Percentiles rank a stretch among this genome's conserved stretches.
Conservation (phyloP, 78 protist genomes). For the Diacronema lutheri region DNA sequence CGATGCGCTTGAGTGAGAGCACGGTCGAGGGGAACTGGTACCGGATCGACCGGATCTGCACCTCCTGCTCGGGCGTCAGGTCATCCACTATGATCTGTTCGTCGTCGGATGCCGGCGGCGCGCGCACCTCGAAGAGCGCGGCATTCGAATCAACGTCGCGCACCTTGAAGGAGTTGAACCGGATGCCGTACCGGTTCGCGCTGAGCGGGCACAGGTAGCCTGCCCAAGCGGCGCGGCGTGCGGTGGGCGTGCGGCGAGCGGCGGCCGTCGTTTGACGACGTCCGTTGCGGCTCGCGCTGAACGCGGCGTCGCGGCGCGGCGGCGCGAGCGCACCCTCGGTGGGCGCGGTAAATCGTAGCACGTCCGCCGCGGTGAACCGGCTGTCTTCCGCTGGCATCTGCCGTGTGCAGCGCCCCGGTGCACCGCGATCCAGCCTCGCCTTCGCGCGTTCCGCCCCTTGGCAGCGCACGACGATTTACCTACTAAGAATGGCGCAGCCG, state of each 20-base stretch:
- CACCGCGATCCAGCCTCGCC: too few species aligned
- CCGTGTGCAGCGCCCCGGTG: too few species aligned
- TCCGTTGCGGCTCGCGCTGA: too few species aligned
- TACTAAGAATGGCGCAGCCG: not conserved
- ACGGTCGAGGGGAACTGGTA: constrained; percentile 59
- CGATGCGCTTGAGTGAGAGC: constrained; percentile 32
- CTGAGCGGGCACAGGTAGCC: constrained; percentile 65
- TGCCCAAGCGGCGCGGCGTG: not conserved
- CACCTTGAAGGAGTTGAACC: constrained; percentile 61
- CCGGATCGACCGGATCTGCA: constrained; percentile 32
- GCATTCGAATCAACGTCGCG: constrained; percentile 53
- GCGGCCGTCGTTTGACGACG: not conserved
- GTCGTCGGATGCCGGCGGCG: not conserved
- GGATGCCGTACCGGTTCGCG: constrained; percentile 64
- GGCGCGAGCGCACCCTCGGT: too few species aligned
- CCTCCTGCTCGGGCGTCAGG: constrained; percentile 14
- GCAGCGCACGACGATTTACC: not conserved
- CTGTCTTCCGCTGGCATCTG: too few species aligned
- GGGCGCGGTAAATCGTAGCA: too few species aligned
- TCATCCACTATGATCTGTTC: too few species aligned
- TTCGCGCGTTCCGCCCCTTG: not conserved
- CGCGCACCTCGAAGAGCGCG: constrained; percentile 31
- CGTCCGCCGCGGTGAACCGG: too few species aligned
- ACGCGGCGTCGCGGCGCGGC: too few species aligned
- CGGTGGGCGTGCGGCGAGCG: not conserved